A percentile compares a stretch with the other conserved stretches of the same genome.
phyloP scores from a whole-genome alignment of 1,284 basidiomycete species.

The Puccinia brachypodii region DNA sequence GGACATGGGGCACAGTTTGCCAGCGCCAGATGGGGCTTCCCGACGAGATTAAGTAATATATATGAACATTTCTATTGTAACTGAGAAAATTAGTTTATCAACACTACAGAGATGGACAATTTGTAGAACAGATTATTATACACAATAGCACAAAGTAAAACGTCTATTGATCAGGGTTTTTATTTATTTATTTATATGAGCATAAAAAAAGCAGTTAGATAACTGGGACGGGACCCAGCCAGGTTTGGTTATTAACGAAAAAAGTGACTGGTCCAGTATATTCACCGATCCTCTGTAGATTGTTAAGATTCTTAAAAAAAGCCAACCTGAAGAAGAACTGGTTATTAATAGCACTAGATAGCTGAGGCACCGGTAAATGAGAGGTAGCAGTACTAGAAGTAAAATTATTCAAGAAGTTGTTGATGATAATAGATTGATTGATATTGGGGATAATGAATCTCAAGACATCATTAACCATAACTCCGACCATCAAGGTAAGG shows the following conservation, averaged over 20 bases:
- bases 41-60: too few relatives aligned
- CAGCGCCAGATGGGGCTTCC: too few relatives aligned
- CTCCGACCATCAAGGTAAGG: background rate
- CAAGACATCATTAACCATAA: conserved; percentile 34
- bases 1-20: too few relatives aligned
- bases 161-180: background rate
- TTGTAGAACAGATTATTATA: too few relatives aligned
- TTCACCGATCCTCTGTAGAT: background rate
- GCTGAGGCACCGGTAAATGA: too few relatives aligned
- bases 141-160: too few relatives aligned
- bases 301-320: background rate
- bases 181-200: background rate
- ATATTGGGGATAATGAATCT: background rate
- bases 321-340: conserved; percentile 9
- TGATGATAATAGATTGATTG: background rate
- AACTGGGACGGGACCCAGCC: conserved; percentile 34
- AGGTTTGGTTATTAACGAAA: conserved; percentile 35
- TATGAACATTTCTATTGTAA: too few relatives aligned
- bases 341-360: background rate
- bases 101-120: too few relatives aligned
- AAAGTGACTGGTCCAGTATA: conserved; percentile 34
- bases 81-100: background rate
- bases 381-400: background rate
- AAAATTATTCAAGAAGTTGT: conserved; percentile 7
- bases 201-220: background rate